Conservation (phyloP, 345 rosid genomes). For the Sapria himalayana region DNA sequence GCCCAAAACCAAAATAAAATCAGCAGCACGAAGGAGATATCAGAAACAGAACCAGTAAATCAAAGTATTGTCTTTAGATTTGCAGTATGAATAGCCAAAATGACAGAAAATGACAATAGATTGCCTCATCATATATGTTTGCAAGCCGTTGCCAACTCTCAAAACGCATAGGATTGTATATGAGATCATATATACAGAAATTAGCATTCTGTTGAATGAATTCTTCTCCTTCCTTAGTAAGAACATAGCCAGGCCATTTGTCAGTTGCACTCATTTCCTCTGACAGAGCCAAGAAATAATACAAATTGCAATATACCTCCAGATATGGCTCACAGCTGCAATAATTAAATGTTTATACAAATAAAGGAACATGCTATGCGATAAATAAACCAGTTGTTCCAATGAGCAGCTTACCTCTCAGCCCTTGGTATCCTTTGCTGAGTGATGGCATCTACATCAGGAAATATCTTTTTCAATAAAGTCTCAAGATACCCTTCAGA, state of each 20-base stretch:
- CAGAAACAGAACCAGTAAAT: conserved; percentile 3
- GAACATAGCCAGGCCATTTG: conserved; percentile 97
- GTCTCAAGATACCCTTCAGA: conserved; percentile 62
- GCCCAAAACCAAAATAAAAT: conserved; percentile 11
- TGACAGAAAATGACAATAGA: conserved; percentile 10
- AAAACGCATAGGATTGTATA: conserved; percentile 71
- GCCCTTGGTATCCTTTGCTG: conserved; percentile 37
- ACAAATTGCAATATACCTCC: conserved; percentile 71
- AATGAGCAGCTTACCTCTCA: conserved; percentile 24
- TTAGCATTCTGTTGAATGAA: conserved; percentile 83
- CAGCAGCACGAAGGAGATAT: conserved; percentile 6
- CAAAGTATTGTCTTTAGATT: not conserved
- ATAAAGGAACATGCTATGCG: conserved; percentile 6
- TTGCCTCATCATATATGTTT: conserved; percentile 85
- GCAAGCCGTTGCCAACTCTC: conserved; percentile 95
- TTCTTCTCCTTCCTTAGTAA: conserved; percentile 93
- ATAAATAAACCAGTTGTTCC: conserved; percentile 2
- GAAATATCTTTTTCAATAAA: conserved; percentile 39
- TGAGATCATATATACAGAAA: conserved; percentile 71
- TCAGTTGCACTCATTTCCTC: conserved; percentile 95
- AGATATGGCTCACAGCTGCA: conserved; percentile 72
- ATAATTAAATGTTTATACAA: conserved; percentile 10
- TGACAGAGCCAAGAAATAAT: conserved; percentile 65
- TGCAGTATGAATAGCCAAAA: conserved; percentile 5
- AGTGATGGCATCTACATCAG: conserved; percentile 31